Conservation (phyloP, 139 green algal genomes). For the Coccomyxa sp. region DNA sequence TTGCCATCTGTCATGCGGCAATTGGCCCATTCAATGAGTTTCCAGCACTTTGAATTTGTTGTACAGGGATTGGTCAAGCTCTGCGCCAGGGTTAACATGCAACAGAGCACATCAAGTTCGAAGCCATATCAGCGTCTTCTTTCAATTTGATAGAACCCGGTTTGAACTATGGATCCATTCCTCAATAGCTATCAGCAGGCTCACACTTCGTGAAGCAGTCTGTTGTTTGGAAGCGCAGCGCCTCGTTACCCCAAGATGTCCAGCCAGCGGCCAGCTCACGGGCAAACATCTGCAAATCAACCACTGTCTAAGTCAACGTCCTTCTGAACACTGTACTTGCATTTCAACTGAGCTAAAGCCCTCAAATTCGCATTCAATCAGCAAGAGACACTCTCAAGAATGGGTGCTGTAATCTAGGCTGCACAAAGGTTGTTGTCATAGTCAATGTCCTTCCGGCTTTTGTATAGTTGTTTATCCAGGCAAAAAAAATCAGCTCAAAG, state of each 20-base stretch:
- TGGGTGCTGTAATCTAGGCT: background rate
- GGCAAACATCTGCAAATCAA: slow-evolving; percentile 75
- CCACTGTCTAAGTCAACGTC: background rate
- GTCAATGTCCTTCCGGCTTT: background rate
- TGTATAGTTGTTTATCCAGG: background rate
- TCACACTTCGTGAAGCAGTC: background rate
- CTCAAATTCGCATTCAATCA: background rate
- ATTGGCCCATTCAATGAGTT: too few species aligned
- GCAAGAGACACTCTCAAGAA: background rate
- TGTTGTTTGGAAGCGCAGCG: slow-evolving; percentile 59
- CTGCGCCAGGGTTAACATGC: too few species aligned
- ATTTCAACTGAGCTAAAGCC: too few species aligned
- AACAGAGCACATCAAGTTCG: too few species aligned
- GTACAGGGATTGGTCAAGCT: too few species aligned
- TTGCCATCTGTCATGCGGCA: too few species aligned
- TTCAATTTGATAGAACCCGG: too few species aligned
- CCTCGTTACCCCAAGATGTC: slow-evolving; percentile 74
- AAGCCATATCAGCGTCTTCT: too few species aligned
- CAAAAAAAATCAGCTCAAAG: background rate
- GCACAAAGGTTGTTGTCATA: background rate
- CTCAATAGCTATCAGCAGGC: too few species aligned
- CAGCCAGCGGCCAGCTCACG: slow-evolving; percentile 65
- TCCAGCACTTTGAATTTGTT: too few species aligned
- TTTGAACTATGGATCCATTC: too few species aligned
- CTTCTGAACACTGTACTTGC: background rate